These are phyloP conservation scores for Aspergillus hortae DNA, from an alignment of 2,329 filamentous ascomycete species.

Conservation along the genomic window DNA sequence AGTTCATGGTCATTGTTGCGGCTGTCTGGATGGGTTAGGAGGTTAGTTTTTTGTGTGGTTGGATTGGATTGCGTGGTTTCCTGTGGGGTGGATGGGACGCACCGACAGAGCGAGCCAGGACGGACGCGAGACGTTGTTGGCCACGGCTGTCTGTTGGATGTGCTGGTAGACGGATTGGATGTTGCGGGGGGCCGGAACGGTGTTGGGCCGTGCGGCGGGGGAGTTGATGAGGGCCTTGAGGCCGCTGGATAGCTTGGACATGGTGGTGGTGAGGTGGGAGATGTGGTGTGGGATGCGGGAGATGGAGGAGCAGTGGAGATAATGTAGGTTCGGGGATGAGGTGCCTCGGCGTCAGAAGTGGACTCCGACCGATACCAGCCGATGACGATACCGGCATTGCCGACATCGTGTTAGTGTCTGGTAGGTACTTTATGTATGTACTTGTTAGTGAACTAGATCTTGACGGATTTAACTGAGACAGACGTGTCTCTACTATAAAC, in stretches of 20 bases:
- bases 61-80: background rate
- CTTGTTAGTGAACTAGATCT: too few relatives aligned
- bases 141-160: conserved; percentile 60
- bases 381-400: background rate
- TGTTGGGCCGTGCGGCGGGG: conserved; percentile 62
- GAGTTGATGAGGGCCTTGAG: conserved; percentile 73
- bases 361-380: conserved; percentile 1
- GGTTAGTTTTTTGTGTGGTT: background rate
- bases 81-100: conserved; percentile 15
- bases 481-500: too few relatives aligned
- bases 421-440: too few relatives aligned
- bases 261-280: conserved; percentile 28
- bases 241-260: conserved; percentile 69
- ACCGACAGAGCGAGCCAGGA: conserved; percentile 68
- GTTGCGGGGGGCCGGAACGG: conserved; percentile 59
- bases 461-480: too few relatives aligned
- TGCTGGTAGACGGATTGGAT: conserved; percentile 63
- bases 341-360: conserved; percentile 4
- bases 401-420: too few relatives aligned
- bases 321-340: background rate
- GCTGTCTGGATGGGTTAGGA: conserved; percentile 57
- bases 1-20: conserved; percentile 82
- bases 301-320: background rate
- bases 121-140: conserved; percentile 59
- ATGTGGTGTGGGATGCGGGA: background rate